Conservation (phyloP, 768 basidiomycete genomes). For the Hypholoma fasciculare region DNA sequence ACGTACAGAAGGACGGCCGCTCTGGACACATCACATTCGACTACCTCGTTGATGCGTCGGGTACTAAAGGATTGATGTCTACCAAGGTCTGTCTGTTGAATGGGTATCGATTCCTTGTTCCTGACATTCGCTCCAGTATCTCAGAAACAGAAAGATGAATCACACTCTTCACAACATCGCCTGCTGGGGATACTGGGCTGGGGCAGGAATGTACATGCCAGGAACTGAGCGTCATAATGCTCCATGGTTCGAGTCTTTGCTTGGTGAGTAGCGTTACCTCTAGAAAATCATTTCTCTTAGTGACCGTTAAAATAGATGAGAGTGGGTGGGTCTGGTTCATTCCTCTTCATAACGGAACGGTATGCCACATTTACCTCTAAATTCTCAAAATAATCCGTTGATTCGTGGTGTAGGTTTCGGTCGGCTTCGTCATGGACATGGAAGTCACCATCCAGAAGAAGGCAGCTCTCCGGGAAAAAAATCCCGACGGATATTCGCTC, state of each 20-base stretch:
- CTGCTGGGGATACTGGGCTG: constrained; percentile 74
- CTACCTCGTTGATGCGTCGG: constrained; percentile 35
- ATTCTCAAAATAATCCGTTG: not conserved
- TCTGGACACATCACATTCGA: constrained; percentile 29
- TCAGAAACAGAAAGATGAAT: constrained; percentile 8
- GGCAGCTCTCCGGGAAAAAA: not conserved
- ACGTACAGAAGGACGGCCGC: constrained; percentile 11
- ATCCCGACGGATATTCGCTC: constrained; percentile 15
- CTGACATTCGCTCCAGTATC: not conserved
- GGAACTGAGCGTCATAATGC: constrained; percentile 50
- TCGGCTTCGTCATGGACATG: constrained; percentile 52
- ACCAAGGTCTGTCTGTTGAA: constrained; percentile 20
- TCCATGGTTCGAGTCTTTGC: constrained; percentile 66
- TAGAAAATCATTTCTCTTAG: not conserved
- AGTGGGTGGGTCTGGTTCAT: constrained; percentile 70
- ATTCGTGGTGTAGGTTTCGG: constrained; percentile 26
- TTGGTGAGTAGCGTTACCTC: constrained; percentile 36
- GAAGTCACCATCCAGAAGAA: constrained; percentile 14
- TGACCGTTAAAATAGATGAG: constrained; percentile 38
- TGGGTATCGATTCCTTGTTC: not conserved
- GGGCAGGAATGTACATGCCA: constrained; percentile 44
- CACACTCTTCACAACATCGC: constrained; percentile 40
- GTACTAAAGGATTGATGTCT: constrained; percentile 35
- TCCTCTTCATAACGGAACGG: constrained; percentile 52
- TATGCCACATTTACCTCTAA: not conserved